Base-by-base conservation (phyloP, 192 early-diverging fungal species). In the Irineochytrium annulatum region DNA sequence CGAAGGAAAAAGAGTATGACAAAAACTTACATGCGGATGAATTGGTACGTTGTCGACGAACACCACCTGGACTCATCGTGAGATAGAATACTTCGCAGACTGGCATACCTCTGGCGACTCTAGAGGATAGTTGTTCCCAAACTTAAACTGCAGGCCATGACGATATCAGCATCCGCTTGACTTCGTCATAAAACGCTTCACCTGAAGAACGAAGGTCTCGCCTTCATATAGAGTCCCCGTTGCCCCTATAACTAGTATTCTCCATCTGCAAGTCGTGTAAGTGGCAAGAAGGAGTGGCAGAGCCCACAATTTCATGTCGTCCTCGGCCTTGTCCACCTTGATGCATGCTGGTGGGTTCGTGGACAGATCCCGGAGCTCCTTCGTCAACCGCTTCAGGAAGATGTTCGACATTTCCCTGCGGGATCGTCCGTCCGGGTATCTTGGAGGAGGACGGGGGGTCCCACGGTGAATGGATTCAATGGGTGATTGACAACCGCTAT, bases 1-100 rank as follows among this genome's bases (percentile, higher is more conserved):
- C 37, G 8, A 8, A 8, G 11, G n/a, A 41, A 13, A n/a, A 41
- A 41, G 37, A 41, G n/a, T 41, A 41, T 41, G 11, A n/a, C n/a
- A n/a, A n/a, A n/a, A 11, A 59, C 58, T 52, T 24, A 75, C 73
- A 54, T 78, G 76, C 35, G 76, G 76, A 73, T 78, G 76, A 26
- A 77, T 32, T 3, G 76, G 76, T 3, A 77, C 29, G 5, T 22
- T 51, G 1, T 57, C 70, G 1, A 72, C 3, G 33, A 76, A 76
- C 11, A 72, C 57, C 20, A 75, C 73, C 71, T 73, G 59, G 13
- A 62, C 13, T 60, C 28, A 34, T 19, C 24, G 60, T 16, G 30
- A 51, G 5, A 39, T 0, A 8, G 35, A 59, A 16, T 16, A 16
- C 20, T 27, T 45, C 5, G 19, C 26, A 35, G 17, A 52, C 13